A percentile compares a stretch with the other conserved stretches of the same genome.
These are phyloP conservation scores for Boletus edulis DNA, from an alignment of 768 basidiomycete genomes.

Conservation along the genomic window DNA sequence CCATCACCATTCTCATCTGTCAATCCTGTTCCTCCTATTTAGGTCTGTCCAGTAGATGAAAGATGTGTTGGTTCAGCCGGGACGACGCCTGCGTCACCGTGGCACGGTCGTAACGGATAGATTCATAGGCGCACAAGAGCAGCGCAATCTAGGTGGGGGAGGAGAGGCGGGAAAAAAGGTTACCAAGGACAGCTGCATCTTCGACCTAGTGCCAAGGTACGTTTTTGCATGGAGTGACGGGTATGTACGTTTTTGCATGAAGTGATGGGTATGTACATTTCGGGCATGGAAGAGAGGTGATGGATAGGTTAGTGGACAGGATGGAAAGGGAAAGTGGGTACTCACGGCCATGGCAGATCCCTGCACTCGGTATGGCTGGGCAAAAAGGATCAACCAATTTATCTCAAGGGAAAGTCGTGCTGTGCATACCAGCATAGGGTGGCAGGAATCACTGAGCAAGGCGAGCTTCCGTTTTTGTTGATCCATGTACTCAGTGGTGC, in stretches of 20 bases:
- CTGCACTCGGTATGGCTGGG: conserved; percentile 51
- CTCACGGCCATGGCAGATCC: conserved; percentile 54
- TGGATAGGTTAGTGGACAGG: not conserved
- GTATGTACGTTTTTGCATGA: too few species aligned
- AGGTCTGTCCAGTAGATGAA: conserved; percentile 55
- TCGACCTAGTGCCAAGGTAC: conserved; percentile 26
- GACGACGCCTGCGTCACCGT: conserved; percentile 48
- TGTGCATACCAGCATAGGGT: conserved; percentile 46
- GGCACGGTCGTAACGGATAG: conserved; percentile 49
- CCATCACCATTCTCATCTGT: conserved; percentile 50
- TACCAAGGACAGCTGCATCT: conserved; percentile 42
- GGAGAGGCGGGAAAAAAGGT: conserved; percentile 48
- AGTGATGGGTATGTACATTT: too few species aligned
- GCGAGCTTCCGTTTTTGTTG: conserved; percentile 40
- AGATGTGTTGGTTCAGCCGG: conserved; percentile 49
- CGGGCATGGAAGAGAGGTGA: too few species aligned
- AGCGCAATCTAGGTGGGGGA: conserved; percentile 39
- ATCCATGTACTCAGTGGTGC: conserved; percentile 48
- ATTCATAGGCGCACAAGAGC: conserved; percentile 51
- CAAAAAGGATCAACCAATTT: not conserved
- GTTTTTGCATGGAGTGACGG: not conserved
- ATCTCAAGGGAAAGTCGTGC: not conserved
- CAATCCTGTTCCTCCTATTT: conserved; percentile 50
- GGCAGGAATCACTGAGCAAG: conserved; percentile 55
- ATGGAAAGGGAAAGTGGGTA: not conserved